Percentiles rank a stretch among this genome's conserved stretches.
These are phyloP conservation scores for Kazachstania sp. DNA, from an alignment of 1,139 yeast species.

Conservation along the genomic window DNA sequence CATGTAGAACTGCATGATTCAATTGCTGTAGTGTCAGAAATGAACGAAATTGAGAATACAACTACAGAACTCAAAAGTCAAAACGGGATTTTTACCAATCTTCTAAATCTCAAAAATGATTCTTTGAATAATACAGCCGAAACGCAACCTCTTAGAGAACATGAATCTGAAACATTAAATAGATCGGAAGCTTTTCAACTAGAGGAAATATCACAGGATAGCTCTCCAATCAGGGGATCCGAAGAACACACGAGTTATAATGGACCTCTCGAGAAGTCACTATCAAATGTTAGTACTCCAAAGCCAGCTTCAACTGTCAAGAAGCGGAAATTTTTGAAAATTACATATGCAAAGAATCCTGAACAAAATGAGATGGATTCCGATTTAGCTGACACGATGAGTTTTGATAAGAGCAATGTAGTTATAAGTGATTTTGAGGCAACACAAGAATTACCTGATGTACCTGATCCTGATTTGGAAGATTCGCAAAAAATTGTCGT, in stretches of 20 bases:
- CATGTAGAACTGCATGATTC: no score
- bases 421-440: constrained; percentile 23
- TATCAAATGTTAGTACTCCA: constrained; percentile 8
- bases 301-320: not conserved
- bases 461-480: constrained; percentile 7
- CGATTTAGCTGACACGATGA: not conserved
- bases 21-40: no score
- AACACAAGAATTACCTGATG: constrained; percentile 29
- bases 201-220: constrained; percentile 18
- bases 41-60: not conserved
- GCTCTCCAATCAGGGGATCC: constrained; percentile 14
- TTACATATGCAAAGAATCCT: constrained; percentile 5
- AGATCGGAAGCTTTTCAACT: constrained; percentile 6
- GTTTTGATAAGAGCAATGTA: constrained; percentile 8
- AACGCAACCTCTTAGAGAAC: not conserved
- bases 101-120: not conserved
- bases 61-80: not conserved
- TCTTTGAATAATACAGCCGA: not conserved
- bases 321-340: constrained; percentile 6
- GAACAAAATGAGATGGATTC: not conserved
- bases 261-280: constrained; percentile 1
- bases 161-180: not conserved
- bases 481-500: not conserved
- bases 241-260: not conserved
- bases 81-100: not conserved